These are phyloP conservation scores for Lodderomyces jiufengensis DNA, from an alignment of 1,139 yeast genomes.

Conservation along the genomic window DNA sequence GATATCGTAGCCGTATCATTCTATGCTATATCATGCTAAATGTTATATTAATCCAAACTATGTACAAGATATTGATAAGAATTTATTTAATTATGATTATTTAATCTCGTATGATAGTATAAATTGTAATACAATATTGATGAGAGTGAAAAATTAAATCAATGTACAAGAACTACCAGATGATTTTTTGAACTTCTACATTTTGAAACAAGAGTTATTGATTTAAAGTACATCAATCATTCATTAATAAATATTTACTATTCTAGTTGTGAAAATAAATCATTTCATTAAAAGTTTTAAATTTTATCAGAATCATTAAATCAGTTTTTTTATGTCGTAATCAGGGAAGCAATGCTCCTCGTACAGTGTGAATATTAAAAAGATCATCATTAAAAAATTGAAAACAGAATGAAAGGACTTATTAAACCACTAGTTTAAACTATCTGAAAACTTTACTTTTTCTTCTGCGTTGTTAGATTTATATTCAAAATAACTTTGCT, in stretches of 20 bases:
- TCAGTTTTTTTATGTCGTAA: slow-evolving; percentile 58
- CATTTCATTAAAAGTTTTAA: not conserved
- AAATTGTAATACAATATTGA: too few species aligned
- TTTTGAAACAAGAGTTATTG: too few species aligned
- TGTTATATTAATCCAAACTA: not conserved
- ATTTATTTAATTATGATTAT: not conserved
- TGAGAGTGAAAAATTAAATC: slow-evolving; percentile 2
- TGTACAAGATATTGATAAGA: slow-evolving; percentile 2
- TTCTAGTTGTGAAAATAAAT: not conserved
- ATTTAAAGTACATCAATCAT: too few species aligned
- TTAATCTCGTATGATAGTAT: slow-evolving; percentile 2
- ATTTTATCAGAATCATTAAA: slow-evolving; percentile 68
- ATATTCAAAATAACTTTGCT: too few species aligned
- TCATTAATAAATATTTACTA: too few species aligned
- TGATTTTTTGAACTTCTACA: not conserved
- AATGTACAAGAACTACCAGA: not conserved
- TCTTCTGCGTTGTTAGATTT: too few species aligned
- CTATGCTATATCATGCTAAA: slow-evolving; percentile 2
- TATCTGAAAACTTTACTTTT: not conserved
- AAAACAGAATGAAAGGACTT: slow-evolving; percentile 1
- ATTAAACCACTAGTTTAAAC: not conserved
- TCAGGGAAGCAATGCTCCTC: slow-evolving; percentile 50
- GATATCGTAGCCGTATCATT: slow-evolving; percentile 4
- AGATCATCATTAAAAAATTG: slow-evolving; percentile 43
- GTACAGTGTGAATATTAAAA: slow-evolving; percentile 62